Base-by-base conservation (phyloP, 352 stramenopile species). In the Elongisporangium anandrum region DNA sequence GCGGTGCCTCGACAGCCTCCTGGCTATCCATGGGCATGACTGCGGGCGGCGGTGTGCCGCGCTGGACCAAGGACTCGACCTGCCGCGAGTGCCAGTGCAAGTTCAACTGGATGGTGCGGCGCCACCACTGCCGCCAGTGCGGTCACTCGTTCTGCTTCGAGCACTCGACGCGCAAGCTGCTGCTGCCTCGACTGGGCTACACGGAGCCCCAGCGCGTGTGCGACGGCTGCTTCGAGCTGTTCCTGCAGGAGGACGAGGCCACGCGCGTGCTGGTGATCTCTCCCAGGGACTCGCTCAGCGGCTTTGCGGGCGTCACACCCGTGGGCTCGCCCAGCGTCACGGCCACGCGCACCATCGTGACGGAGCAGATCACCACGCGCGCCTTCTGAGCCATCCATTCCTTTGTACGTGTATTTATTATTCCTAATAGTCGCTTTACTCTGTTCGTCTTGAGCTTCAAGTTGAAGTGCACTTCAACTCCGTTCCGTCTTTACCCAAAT, bases 111-210 rank as follows among this genome's bases (percentile, higher is more conserved):
- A 68, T 95, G 17, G 73, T 71, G 51, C 79, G 85, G 39, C 86
- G 86, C 23, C 86, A 95, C 65, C 85, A 95, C 64, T 95, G 86
- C 57, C 86, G 86, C 41, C 79, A 76, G 63, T 95, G 86, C 59
- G 84, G 84, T 38, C 75, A 90, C 59, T 92, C 84, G 62, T 95
- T 93, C 57, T 95, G 86, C 70, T 92, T 79, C 50, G 84, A 93
- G 58, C 85, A 94, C 72, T 93, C 84, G 62, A 90, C 79, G 21
- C 71, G 83, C 12, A 83, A 85, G 58, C 54, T 93, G 58, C 65
- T 72, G 45, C 76, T 95, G 20, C 70, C 81, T 38, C 73, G 73
- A 12, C 70, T 92, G 24, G 86, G 86, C 29, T 94, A 94, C 65
- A 71, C 69, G 57, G 72, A 89, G 50, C 75, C 77, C 19, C 80